phyloP scores from a whole-genome alignment of 1,284 basidiomycete genomes.

The Pyrrhoderma noxium region DNA sequence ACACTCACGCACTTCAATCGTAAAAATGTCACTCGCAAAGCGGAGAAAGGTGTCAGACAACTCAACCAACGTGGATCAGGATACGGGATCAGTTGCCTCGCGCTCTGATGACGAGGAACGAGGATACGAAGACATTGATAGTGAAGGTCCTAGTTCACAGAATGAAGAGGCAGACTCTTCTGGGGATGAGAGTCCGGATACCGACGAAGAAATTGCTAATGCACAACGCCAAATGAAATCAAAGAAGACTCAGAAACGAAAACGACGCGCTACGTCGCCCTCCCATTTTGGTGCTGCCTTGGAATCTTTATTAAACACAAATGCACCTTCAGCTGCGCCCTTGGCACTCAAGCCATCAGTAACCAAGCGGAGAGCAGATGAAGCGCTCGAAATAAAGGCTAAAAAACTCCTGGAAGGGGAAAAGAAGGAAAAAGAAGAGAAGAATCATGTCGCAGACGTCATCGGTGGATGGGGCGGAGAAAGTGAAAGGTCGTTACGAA shows the following conservation, averaged over 20 bases:
- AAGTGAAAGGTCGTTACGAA: constrained; percentile 64
- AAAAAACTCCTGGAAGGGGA: constrained; percentile 62
- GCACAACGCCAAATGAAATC: constrained; percentile 51
- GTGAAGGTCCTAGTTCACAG: constrained; percentile 24
- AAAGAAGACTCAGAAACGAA: constrained; percentile 70
- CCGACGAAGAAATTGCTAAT: constrained; percentile 55
- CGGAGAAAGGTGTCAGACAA: constrained; percentile 2
- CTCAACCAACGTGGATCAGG: constrained; percentile 4
- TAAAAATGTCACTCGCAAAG: too few species aligned
- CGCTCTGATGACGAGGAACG: constrained; percentile 15
- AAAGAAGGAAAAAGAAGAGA: constrained; percentile 71
- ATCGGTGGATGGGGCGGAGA: constrained; percentile 82
- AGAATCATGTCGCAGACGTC: constrained; percentile 60
- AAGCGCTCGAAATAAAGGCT: constrained; percentile 63
- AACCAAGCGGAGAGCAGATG: constrained; percentile 57
- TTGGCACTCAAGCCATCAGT: constrained; percentile 72
- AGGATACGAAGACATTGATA: constrained; percentile 26
- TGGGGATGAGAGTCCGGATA: constrained; percentile 31
- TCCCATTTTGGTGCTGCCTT: constrained; percentile 66
- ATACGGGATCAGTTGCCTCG: not conserved
- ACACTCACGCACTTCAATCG: too few species aligned
- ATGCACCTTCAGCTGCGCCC: constrained; percentile 56
- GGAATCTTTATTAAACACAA: constrained; percentile 59
- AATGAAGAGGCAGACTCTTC: constrained; percentile 24
- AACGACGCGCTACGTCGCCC: constrained; percentile 69